Conservation (phyloP, 495 filamentous ascomycete genomes). For the Aeminium ludgeri region DNA sequence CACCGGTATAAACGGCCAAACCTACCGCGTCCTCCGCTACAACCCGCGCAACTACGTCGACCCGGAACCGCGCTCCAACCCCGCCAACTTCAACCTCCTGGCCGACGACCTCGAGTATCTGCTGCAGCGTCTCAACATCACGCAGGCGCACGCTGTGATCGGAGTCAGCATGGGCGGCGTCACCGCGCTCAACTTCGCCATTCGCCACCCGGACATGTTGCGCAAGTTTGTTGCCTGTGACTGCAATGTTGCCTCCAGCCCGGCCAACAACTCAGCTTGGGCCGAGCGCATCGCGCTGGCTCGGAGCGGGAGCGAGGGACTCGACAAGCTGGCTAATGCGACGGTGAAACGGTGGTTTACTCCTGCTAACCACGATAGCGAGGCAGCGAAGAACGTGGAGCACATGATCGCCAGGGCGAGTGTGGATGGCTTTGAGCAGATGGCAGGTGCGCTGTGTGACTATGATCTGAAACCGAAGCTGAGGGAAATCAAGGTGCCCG, state of each 20-base stretch:
- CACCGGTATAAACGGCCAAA: slow-evolving; percentile 33
- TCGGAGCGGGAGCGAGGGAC: slow-evolving; percentile 39
- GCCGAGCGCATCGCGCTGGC: slow-evolving; percentile 54
- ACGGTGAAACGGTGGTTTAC: slow-evolving; percentile 67
- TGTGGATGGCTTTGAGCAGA: slow-evolving; percentile 50
- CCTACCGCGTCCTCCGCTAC: slow-evolving; percentile 56
- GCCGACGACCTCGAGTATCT: slow-evolving; percentile 42
- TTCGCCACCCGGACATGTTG: slow-evolving; percentile 44
- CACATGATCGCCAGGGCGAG: slow-evolving; percentile 46
- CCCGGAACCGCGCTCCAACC: slow-evolving; percentile 11
- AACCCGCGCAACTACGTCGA: slow-evolving; percentile 44
- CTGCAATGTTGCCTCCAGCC: slow-evolving; percentile 49
- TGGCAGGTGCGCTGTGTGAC: slow-evolving; percentile 55
- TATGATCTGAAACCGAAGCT: slow-evolving; percentile 56
- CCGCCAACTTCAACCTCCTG: slow-evolving; percentile 41
- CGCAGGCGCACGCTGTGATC: slow-evolving; percentile 31
- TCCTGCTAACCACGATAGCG: slow-evolving; percentile 38
- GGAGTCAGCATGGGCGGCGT: slow-evolving; percentile 67
- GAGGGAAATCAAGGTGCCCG: slow-evolving; percentile 27
- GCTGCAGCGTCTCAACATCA: slow-evolving; percentile 21
- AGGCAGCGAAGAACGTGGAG: slow-evolving; percentile 36
- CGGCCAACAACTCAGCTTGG: slow-evolving; percentile 60
- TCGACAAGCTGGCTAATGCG: slow-evolving; percentile 42
- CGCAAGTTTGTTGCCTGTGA: slow-evolving; percentile 55
- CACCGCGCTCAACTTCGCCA: slow-evolving; percentile 51